Percentiles rank a stretch among this genome's conserved stretches.
phyloP scores from a whole-genome alignment of 2,329 filamentous ascomycete species.

The Hypomyces perniciosus region DNA sequence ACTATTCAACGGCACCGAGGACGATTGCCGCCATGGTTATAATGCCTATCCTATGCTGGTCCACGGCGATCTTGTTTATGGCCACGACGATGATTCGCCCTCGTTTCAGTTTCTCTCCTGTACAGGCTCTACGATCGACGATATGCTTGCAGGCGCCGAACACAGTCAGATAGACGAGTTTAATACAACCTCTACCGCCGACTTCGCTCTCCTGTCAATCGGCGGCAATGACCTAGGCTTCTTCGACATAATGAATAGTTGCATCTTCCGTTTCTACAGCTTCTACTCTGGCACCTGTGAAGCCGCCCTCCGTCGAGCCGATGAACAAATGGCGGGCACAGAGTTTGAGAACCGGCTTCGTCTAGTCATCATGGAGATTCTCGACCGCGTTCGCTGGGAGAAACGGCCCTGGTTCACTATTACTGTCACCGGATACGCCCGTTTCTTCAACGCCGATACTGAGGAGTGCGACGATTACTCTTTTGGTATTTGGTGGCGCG shows the following conservation, averaged over 20 bases:
- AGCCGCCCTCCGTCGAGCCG: constrained; percentile 30
- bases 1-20: constrained; percentile 31
- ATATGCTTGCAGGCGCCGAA: constrained; percentile 32
- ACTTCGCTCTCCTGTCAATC: constrained; percentile 42
- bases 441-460: constrained; percentile 42
- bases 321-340: constrained; percentile 27
- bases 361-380: constrained; percentile 36
- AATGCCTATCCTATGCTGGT: constrained; percentile 39
- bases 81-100: constrained; percentile 2
- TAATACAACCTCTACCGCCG: constrained; percentile 30
- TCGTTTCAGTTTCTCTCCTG: constrained; percentile 42
- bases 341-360: constrained; percentile 35
- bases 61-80: constrained; percentile 27
- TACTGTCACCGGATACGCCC: constrained; percentile 42
- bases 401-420: constrained; percentile 36
- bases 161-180: constrained; percentile 38
- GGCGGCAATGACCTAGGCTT: constrained; percentile 46
- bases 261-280: constrained; percentile 44
- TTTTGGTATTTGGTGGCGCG: constrained; percentile 41
- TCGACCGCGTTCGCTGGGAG: constrained; percentile 40
- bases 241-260: constrained; percentile 45
- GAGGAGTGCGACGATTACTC: constrained; percentile 37
- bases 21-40: constrained; percentile 36
- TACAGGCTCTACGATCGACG: constrained; percentile 37
- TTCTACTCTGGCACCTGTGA: constrained; percentile 43